Evolutionary conservation across 441 rosid genomes (phyloP), one percentile per base, ranked within the genome.

Genomic region (Adansonia madagascariensis): DNA sequence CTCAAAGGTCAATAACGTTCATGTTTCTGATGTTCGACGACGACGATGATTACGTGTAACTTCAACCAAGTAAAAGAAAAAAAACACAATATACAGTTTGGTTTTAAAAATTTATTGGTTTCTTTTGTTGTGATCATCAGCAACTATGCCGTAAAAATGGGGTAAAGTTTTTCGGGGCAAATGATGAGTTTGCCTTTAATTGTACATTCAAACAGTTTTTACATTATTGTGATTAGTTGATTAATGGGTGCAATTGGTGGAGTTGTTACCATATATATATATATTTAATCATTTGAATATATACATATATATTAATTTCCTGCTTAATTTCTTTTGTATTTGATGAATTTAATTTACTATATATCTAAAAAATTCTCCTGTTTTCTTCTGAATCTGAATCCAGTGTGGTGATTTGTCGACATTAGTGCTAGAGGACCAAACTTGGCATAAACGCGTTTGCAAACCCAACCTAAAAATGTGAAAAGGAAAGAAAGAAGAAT

Each of bases 121-220:
- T 65, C 0, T 0, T 35, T 9, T 27, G 7, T 17, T 75, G 11
- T 65, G 41, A 20, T 50, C 9, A 41, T 49, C 10, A 9, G 22
- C 43, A 22, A 31, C 5, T 12, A 14, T 55, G 43, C n/a, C 9
- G 62, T 8, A 52, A 72, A 27, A 55, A 27, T 27, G 2, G 41
- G 73, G 55, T 46, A 12, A 68, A 47, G 39, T 44, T 47, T 4
- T 47, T 50, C 41, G 2, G 47, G 8, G 18, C 14, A 12, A 20
- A 41, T 5, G 9, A 15, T 60, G 27, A 0, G 18, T 24, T n/a
- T 74, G 18, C 18, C 14, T 73, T 73, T 41, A 59, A 73, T 61
- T 73, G 68, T 59, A 73, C 3, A 73, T 56, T 59, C 22, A 20
- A 57, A 41, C 18, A 18, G 17, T 41, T 73, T 55, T 55, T 71